Evolutionary conservation across 2,329 filamentous ascomycete genomes (phyloP), one percentile per base, ranked within the genome.

Genomic region (Colletotrichum musae): DNA sequence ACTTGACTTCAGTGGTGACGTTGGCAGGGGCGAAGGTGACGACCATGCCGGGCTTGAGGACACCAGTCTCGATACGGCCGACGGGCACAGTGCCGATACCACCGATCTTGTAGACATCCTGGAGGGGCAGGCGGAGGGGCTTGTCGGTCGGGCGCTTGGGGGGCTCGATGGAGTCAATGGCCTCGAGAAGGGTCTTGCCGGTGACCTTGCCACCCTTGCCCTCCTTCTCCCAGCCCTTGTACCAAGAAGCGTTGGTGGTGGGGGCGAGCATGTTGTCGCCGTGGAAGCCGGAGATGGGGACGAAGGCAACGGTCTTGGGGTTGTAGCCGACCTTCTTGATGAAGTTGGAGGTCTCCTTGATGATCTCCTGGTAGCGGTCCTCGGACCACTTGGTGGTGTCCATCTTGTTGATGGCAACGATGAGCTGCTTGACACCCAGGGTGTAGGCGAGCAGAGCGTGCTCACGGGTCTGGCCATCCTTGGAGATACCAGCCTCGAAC

Each of bases 251-350:
- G 93, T 98, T 98, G 90, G 87, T 72, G 87, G 95, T 97, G 81
- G 86, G 74, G 70, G 93, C 86, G 74, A 99, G 92, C 96, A 99
- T 99, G 94, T 99, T 99, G 93, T 99, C 96, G 84, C 96, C 96
- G 92, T 99, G 93, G 94, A 99, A 99, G 80, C 96, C 96, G 80
- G 96, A 98, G 93, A 99, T 98, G 84, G 96, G 96, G 82, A 99
- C 96, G 91, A 99, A 99, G 80, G 95, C 90, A 83, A 98, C 95
- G 79, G 88, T 85, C 94, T 98, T 98, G 89, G 96, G 95, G 94
- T 98, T 98, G 94, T 95, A 99, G 86, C 96, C 96, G 87, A 98
- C 95, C 94, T 99, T 98, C 95, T 98, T 99, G 94, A 99, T 98
- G 94, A 98, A 98, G 91, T 90, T 93, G 88, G 95, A 97, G 80